A percentile compares a stretch with the other conserved stretches of the same genome.
phyloP scores from a whole-genome alignment of 2,329 filamentous ascomycete genomes.

The Xylariaceae sp. region DNA sequence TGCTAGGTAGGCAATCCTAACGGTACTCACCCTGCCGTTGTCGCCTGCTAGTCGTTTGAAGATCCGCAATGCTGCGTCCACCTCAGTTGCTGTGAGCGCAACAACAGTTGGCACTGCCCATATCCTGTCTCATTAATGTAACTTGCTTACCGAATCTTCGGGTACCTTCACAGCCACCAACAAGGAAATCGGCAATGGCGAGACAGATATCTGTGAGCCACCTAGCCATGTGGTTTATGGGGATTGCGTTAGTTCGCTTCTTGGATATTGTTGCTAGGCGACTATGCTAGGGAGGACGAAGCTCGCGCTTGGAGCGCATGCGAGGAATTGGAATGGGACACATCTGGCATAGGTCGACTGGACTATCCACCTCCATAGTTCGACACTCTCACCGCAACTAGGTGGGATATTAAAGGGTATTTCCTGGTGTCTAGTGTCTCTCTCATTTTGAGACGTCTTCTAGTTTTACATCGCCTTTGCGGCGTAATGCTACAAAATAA shows the following conservation, averaged over 20 bases:
- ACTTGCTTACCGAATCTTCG: slow-evolving; percentile 6
- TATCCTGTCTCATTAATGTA: neutral
- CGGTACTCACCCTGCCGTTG: neutral
- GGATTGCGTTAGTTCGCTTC: slow-evolving; percentile 27
- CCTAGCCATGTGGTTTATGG: slow-evolving; percentile 30
- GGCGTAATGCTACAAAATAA: slow-evolving; percentile 81
- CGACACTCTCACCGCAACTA: neutral
- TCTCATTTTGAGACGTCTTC: slow-evolving; percentile 18
- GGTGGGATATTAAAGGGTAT: neutral
- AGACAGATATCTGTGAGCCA: slow-evolving; percentile 25
- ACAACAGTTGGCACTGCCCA: slow-evolving; percentile 24
- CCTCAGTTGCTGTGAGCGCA: slow-evolving; percentile 30
- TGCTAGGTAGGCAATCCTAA: neutral
- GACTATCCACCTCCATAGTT: neutral
- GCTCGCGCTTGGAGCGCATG: neutral
- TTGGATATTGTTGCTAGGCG: slow-evolving; percentile 31
- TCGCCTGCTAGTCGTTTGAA: slow-evolving; percentile 34
- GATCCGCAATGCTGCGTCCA: slow-evolving; percentile 36
- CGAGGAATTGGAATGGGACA: neutral
- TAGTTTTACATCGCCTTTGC: slow-evolving; percentile 59
- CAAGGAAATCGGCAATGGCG: slow-evolving; percentile 22
- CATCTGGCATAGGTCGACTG: neutral
- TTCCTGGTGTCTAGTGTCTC: neutral
- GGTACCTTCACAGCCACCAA: slow-evolving; percentile 36
- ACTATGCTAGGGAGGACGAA: neutral